Evolutionary conservation across 2,329 filamentous ascomycete species (phyloP), one percentile per base, ranked within the genome.

Genomic region (Knufia fluminis): DNA sequence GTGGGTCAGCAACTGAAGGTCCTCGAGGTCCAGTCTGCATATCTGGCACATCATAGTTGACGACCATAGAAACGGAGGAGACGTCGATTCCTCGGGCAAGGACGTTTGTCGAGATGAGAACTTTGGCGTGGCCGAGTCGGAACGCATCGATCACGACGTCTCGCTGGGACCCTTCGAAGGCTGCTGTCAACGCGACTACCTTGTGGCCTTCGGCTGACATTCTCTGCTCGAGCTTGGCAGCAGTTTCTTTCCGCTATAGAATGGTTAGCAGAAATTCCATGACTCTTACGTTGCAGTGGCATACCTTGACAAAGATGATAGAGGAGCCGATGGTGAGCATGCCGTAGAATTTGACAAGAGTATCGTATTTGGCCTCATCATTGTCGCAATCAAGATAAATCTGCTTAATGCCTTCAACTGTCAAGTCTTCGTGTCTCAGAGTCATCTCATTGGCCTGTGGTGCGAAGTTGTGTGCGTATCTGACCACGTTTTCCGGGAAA

Each of bases 41-140:
- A 49, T 74, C 73, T 3, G 74, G 74, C 28, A 77, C 69, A 60
- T 81, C 76, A 69, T 98, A 98, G 74, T 98, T 98, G 74, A 98
- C 89, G 48, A 98, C 92, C 83, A 98, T 92, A 8, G 89, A 95
- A 12, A 98, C 92, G 23, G 82, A 83, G 71, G 94, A 68, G 64
- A 97, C 72, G 63, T 98, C 92, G 61, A 98, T 97, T 64, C 92
- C 92, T 63, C 92, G 89, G 7, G 92, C 86, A 51, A 98, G 78
- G 32, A 98, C 90, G 63, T 98, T 98, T 59, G 92, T 98, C 1
- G 92, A 94, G 63, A 98, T 96, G 54, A 98, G 82, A 7, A 98
- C 92, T 72, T 98, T 98, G 62, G 88, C 88, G 52, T 83, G 78
- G 33, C 91, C 91, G 39, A 72, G 78, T 51, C 92, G 83, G 78